phyloP scores from a whole-genome alignment of 192 early-diverging fungal genomes.

The Rhizophagus clarus region DNA sequence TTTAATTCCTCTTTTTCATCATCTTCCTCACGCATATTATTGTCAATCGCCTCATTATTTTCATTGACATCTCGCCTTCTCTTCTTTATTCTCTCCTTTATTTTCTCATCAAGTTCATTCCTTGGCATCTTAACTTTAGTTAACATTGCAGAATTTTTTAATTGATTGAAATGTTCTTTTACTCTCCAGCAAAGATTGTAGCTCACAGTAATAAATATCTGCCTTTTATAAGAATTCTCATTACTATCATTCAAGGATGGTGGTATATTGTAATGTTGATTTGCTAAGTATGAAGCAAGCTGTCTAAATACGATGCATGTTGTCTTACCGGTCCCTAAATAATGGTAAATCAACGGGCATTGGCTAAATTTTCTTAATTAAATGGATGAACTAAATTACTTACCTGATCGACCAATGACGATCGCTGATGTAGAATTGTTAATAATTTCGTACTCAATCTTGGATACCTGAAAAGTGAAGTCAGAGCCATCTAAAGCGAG shows the following conservation, averaged over 20 bases:
- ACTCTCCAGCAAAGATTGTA: background rate
- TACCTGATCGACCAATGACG: conserved; percentile 23
- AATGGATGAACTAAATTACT: background rate
- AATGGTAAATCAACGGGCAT: background rate
- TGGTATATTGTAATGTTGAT: background rate
- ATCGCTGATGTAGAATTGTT: conserved; percentile 16
- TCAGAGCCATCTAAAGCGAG: background rate
- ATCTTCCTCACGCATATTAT: background rate
- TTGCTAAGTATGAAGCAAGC: conserved; percentile 13
- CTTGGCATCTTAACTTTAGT: background rate
- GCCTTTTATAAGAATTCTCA: background rate
- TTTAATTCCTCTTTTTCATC: background rate
- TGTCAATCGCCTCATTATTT: background rate
- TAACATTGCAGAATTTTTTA: background rate
- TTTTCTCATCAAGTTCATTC: background rate
- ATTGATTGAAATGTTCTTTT: conserved; percentile 3
- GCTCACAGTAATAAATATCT: conserved; percentile 29
- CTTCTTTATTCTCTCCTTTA: background rate
- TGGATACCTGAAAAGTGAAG: conserved; percentile 21
- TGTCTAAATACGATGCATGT: conserved; percentile 26
- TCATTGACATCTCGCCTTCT: background rate
- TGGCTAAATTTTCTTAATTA: background rate
- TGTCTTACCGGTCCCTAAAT: conserved; percentile 20
- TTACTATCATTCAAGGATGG: background rate
- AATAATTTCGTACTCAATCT: conserved; percentile 16